Conservation (phyloP, 2,329 filamentous ascomycete species). For the Penicillium olsonii region DNA sequence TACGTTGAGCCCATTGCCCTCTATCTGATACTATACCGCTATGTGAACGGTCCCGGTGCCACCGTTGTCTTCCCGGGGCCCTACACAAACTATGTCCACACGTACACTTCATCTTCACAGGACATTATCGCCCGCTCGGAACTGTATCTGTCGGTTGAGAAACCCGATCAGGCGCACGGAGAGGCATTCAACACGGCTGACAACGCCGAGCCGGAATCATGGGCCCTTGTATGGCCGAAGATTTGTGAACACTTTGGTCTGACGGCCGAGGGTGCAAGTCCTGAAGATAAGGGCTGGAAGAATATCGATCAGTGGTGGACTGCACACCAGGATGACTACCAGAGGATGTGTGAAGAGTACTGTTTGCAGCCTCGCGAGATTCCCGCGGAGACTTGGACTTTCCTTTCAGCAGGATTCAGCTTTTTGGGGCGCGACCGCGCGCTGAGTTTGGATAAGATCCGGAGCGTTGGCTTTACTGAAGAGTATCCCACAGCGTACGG, state of each 20-base stretch:
- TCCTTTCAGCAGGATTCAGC: conserved; percentile 15
- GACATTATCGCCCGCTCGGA: conserved; percentile 29
- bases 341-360: conserved; percentile 24
- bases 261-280: neutral
- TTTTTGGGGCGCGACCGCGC: conserved; percentile 22
- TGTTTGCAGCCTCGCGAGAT: conserved; percentile 15
- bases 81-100: conserved; percentile 33
- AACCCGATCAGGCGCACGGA: conserved; percentile 16
- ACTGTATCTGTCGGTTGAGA: conserved; percentile 26
- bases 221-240: conserved; percentile 4
- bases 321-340: conserved; percentile 1
- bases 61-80: conserved; percentile 41
- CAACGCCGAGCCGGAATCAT: neutral
- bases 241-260: conserved; percentile 8
- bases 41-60: conserved; percentile 39
- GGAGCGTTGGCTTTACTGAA: conserved; percentile 25
- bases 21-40: conserved; percentile 41
- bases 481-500: conserved; percentile 19
- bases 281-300: conserved; percentile 1
- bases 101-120: conserved; percentile 41
- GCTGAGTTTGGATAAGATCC: conserved; percentile 25
- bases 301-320: conserved; percentile 22
- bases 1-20: conserved; percentile 44
- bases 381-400: conserved; percentile 15
- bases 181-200: conserved; percentile 9